A percentile compares a stretch with the other conserved stretches of the same genome.
Conservation (phyloP, 805 yeast species). For the Cyberlindnera amylophila region DNA sequence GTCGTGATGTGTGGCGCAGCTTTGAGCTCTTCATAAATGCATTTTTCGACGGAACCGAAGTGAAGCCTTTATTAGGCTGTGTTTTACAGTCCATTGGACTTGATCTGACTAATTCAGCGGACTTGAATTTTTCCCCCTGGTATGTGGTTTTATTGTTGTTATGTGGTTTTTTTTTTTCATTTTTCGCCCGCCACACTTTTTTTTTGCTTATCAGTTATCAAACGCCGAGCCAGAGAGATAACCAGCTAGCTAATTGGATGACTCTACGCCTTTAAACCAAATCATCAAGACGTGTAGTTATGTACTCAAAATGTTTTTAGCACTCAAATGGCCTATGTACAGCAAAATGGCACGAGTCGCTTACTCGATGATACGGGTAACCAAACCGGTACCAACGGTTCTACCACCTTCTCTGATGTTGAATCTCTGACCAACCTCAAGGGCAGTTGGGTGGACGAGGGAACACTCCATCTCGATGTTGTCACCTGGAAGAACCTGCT, state of each 20-base stretch:
- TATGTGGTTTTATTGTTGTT: no score
- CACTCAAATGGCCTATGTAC: slow-evolving; percentile 2
- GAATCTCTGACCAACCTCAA: slow-evolving; percentile 97
- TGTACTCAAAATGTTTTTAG: slow-evolving; percentile 1
- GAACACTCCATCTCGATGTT: slow-evolving; percentile 94
- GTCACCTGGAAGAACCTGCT: slow-evolving; percentile 97
- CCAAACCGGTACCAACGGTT: slow-evolving; percentile 98
- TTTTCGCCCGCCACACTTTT: no score
- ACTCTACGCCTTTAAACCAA: not conserved
- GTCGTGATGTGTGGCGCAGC: not conserved
- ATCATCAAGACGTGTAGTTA: slow-evolving; percentile 8
- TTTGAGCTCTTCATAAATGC: not conserved
- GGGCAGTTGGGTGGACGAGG: slow-evolving; percentile 84
- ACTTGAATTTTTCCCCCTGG: no score
- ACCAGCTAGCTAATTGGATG: no score
- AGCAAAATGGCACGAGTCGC: not conserved
- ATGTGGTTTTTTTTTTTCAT: no score
- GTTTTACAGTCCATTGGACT: no score
- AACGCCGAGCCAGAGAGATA: no score
- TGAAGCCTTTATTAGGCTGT: no score
- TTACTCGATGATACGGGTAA: slow-evolving; percentile 80
- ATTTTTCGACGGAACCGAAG: no score
- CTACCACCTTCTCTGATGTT: slow-evolving; percentile 99
- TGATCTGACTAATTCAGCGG: no score
- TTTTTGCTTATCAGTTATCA: no score